A percentile compares a stretch with the other conserved stretches of the same genome.
Conservation (phyloP, 768 basidiomycete genomes). For the Saitozyma sp. region DNA sequence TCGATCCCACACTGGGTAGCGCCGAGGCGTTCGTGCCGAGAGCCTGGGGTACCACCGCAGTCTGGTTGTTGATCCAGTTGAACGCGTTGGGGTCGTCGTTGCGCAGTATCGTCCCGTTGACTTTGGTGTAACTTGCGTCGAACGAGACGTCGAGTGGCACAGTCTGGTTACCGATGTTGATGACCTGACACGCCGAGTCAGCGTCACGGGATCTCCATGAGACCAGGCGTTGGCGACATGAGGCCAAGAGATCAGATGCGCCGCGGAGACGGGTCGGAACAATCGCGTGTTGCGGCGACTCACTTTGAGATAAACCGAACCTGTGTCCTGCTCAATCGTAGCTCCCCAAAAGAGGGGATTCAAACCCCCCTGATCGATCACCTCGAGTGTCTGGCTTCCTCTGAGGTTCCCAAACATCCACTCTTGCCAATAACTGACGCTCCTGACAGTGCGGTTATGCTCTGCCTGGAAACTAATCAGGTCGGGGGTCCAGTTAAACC, state of each 20-base stretch:
- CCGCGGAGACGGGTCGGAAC: too few species aligned
- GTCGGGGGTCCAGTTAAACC: slow-evolving; percentile 4
- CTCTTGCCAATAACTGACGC: slow-evolving; percentile 8
- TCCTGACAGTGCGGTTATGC: slow-evolving; percentile 6
- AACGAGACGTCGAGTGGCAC: slow-evolving; percentile 3
- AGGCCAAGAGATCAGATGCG: too few species aligned
- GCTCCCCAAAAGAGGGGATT: slow-evolving; percentile 8
- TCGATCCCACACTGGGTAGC: too few species aligned
- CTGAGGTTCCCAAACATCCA: slow-evolving; percentile 3
- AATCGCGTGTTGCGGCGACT: background rate
- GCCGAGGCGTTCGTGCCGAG: background rate
- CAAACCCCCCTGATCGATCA: background rate
- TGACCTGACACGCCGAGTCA: background rate
- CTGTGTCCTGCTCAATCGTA: background rate
- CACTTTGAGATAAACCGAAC: slow-evolving; percentile 5
- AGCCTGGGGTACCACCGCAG: background rate
- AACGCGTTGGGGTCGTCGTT: slow-evolving; percentile 6
- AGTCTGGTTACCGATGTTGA: slow-evolving; percentile 11
- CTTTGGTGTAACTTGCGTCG: background rate
- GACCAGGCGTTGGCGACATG: too few species aligned
- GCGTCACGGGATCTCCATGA: background rate
- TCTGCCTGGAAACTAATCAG: slow-evolving; percentile 3
- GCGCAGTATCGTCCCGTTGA: slow-evolving; percentile 5
- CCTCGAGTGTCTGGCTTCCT: background rate
- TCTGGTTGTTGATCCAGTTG: slow-evolving; percentile 4